phyloP scores from a whole-genome alignment of 257 asterid species.

The Marsdenia floribunda region DNA sequence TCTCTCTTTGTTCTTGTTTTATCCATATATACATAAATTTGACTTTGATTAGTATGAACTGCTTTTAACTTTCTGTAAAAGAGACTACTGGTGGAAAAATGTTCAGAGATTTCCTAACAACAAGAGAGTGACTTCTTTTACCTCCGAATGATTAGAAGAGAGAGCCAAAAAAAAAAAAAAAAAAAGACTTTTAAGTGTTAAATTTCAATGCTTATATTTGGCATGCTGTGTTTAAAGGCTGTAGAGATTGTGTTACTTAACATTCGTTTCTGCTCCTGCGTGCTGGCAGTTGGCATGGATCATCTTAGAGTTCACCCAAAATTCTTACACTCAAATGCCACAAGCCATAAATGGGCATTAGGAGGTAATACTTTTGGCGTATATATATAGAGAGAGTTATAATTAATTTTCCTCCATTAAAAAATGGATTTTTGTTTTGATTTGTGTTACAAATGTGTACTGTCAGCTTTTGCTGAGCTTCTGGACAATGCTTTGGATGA shows the following conservation, averaged over 20 bases:
- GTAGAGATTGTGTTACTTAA: background rate
- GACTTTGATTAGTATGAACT: no score
- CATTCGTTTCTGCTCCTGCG: background rate
- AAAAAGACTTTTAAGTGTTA: no score
- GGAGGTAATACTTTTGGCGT: constrained; percentile 45
- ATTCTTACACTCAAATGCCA: constrained; percentile 87
- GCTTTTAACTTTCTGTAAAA: no score
- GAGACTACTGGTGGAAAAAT: no score
- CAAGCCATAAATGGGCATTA: constrained; percentile 87
- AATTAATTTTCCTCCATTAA: background rate
- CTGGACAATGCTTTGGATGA: constrained; percentile 82
- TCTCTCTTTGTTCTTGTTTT: no score
- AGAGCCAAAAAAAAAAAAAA: no score
- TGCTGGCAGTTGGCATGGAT: constrained; percentile 53
- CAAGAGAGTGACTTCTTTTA: no score
- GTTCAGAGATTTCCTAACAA: no score
- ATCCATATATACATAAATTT: no score
- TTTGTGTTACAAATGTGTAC: background rate
- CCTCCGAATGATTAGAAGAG: no score
- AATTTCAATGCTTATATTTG: background rate
- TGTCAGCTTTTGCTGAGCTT: constrained; percentile 81
- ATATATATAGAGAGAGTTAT: no score
- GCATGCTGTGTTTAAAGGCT: background rate
- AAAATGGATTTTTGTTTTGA: background rate
- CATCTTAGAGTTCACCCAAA: constrained; percentile 66